phyloP scores from a whole-genome alignment of 2,329 filamentous ascomycete species.

The Aotearoamyces nothofagi region DNA sequence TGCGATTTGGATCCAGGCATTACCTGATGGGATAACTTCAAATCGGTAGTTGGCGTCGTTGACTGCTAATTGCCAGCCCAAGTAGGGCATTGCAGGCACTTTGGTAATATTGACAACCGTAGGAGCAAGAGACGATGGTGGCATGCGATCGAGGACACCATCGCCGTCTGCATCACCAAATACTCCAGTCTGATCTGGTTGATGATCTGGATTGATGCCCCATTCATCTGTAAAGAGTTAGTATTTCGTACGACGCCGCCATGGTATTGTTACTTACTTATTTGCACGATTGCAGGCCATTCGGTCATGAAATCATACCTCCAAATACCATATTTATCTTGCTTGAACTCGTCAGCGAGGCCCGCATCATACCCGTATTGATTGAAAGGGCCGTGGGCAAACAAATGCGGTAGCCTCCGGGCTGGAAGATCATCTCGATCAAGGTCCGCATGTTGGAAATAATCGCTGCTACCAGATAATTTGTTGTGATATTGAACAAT shows the following conservation, averaged over 20 bases:
- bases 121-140: constrained; percentile 38
- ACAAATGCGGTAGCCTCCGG: constrained; percentile 44
- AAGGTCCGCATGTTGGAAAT: constrained; percentile 44
- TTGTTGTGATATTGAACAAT: constrained; percentile 47
- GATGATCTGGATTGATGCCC: constrained; percentile 48
- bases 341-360: constrained; percentile 33
- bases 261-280: too few relatives aligned
- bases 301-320: constrained; percentile 45
- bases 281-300: too few relatives aligned
- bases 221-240: too few relatives aligned
- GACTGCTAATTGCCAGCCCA: constrained; percentile 38
- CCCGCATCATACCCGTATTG: constrained; percentile 48
- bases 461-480: constrained; percentile 40
- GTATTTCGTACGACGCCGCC: too few relatives aligned
- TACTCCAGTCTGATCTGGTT: constrained; percentile 42
- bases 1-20: constrained; percentile 33
- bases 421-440: constrained; percentile 22
- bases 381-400: constrained; percentile 46
- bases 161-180: constrained; percentile 48
- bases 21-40: constrained; percentile 35
- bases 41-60: constrained; percentile 38
- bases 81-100: constrained; percentile 33
- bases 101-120: constrained; percentile 43
- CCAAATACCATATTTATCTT: constrained; percentile 35
- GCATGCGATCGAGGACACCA: constrained; percentile 42